phyloP scores from a whole-genome alignment of 495 filamentous ascomycete species.

The Aspergillus sclerotioniger region DNA sequence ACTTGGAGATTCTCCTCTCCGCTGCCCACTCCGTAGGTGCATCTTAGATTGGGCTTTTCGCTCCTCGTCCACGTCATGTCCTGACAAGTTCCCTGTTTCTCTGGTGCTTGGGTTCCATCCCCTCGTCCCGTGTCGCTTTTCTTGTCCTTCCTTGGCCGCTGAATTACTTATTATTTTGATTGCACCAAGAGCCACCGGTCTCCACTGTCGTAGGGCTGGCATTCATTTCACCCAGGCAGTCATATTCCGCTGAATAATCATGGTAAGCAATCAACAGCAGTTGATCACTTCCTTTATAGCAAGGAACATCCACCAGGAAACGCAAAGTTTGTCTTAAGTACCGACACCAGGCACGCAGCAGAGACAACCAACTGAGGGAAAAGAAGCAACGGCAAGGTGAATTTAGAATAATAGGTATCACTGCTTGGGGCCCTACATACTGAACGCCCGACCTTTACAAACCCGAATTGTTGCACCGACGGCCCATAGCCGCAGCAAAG shows the following conservation, averaged over 20 bases:
- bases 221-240: background rate
- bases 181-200: background rate
- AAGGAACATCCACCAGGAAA: background rate
- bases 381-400: background rate
- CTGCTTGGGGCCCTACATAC: slow-evolving; percentile 1
- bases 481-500: background rate
- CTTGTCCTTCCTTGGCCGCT: background rate
- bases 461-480: background rate
- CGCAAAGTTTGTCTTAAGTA: background rate
- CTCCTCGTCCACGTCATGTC: slow-evolving; percentile 2
- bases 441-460: background rate
- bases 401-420: slow-evolving; percentile 2
- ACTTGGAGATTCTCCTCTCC: background rate
- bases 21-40: background rate
- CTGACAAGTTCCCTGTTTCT: background rate
- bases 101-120: background rate
- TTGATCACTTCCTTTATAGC: background rate
- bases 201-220: background rate
- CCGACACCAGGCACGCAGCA: too few species aligned
- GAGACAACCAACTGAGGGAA: too few species aligned
- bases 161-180: background rate
- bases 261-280: background rate
- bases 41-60: background rate
- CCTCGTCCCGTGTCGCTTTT: background rate
- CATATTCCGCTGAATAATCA: background rate